Conservation (phyloP, 1,284 basidiomycete genomes). For the Athelia psychrophila region DNA sequence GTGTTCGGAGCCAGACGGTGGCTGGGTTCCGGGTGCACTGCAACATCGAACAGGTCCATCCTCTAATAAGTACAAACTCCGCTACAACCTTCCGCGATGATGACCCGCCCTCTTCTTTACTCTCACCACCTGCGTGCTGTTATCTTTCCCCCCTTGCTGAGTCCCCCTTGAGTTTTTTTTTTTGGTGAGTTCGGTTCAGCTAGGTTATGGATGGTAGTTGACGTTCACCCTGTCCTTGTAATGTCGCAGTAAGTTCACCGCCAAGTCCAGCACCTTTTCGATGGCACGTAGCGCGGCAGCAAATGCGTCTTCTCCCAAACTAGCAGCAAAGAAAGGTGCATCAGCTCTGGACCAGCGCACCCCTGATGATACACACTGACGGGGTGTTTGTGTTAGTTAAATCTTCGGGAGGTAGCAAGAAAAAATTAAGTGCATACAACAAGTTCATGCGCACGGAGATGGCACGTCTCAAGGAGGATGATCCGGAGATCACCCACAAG, state of each 20-base stretch:
- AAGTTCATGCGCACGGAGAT: conserved; percentile 80
- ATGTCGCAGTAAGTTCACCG: not conserved
- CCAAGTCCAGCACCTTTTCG: conserved; percentile 5
- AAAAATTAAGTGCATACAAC: conserved; percentile 69
- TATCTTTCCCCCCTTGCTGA: conserved; percentile 28
- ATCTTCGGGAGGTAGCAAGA: conserved; percentile 39
- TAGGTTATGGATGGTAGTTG: too few relatives aligned
- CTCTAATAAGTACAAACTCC: too few relatives aligned
- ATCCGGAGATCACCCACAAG: conserved; percentile 67
- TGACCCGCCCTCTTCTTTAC: not conserved
- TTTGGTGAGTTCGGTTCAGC: too few relatives aligned
- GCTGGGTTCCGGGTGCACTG: too few relatives aligned
- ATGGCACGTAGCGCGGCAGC: conserved; percentile 30
- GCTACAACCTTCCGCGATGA: too few relatives aligned
- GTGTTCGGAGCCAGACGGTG: too few relatives aligned
- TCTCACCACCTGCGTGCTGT: conserved; percentile 4
- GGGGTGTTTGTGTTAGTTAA: conserved; percentile 24
- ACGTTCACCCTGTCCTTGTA: too few relatives aligned
- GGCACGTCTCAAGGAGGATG: conserved; percentile 67
- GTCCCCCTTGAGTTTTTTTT: conserved; percentile 21
- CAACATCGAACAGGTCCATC: too few relatives aligned
- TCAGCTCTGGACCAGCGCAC: not conserved
- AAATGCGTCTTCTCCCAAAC: conserved; percentile 26
- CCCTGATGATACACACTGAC: conserved; percentile 15
- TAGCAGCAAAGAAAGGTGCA: conserved; percentile 24